Evolutionary conservation across 352 stramenopile genomes (phyloP), one percentile per base, ranked within the genome.

Genomic region (Pythium sp.): DNA sequence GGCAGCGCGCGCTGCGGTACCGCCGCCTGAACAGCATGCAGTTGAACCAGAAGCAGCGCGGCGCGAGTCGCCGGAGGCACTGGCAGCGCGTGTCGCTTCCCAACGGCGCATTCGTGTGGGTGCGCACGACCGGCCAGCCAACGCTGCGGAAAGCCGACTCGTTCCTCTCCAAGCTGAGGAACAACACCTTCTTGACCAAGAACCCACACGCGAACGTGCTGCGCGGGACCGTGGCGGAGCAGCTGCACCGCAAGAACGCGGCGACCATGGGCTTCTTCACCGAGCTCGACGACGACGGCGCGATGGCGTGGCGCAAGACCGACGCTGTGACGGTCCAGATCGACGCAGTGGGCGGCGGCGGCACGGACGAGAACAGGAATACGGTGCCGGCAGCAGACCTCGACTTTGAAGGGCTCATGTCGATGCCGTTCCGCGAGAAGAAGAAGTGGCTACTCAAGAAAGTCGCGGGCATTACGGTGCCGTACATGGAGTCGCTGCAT

Each of bases 401-500:
- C 32, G 82, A 90, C 60, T 85, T 89, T 65, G 84, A 92, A 75
- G 84, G 82, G 2, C 73, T 90, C 49, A 76, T 92, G 55, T 82
- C 84, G 3, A 82, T 92, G 74, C 76, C 77, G 9, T 92, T 87
- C 68, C 79, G 78, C 46, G 79, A 89, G 58, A 92, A 92, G 68
- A 87, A 89, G 65, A 82, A 77, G 22, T 92, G 84, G 86, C 91
- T 96, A 24, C 64, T 96, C 14, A 88, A 88, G 53, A 80, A 90
- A 51, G 69, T 94, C 38, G 78, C 77, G 3, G 69, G 54, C 22
- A 67, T 91, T 11, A 73, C 82, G 0, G 72, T 93, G 8, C 83
- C 80, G 12, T 91, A 85, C 67, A 91, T 76, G 1, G 68, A 91
- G 59, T 75, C 75, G 62, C 74, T 93, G 55, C 86, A 83, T 38